These are phyloP conservation scores for Davidsoniella eucalypti DNA, from an alignment of 2,329 filamentous ascomycete species.

Conservation along the genomic window DNA sequence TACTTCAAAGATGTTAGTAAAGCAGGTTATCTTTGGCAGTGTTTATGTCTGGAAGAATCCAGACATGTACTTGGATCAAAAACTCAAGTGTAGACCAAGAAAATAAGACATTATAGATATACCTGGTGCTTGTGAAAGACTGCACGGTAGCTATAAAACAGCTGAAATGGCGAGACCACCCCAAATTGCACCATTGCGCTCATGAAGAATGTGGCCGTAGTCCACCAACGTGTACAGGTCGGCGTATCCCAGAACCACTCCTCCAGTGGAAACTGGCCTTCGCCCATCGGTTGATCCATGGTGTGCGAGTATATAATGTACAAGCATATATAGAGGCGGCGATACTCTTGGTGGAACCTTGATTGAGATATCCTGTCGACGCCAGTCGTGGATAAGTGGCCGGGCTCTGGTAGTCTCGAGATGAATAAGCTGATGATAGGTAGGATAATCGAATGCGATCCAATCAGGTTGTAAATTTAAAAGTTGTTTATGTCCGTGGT, in stretches of 20 bases:
- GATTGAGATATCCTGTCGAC: too few relatives aligned
- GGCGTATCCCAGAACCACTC: constrained; percentile 99
- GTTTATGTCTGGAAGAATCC: background rate
- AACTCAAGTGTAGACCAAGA: background rate
- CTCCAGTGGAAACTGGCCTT: constrained; percentile 62
- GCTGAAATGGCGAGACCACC: constrained; percentile 79
- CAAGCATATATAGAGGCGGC: too few relatives aligned
- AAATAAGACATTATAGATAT: constrained; percentile 18
- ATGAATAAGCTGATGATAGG: too few relatives aligned
- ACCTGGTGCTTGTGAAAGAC: constrained; percentile 90
- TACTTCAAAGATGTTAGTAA: constrained; percentile 39
- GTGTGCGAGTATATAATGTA: too few relatives aligned
- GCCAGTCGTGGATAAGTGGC: too few relatives aligned
- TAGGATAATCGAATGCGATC: too few relatives aligned
- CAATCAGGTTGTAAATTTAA: too few relatives aligned
- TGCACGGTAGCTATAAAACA: constrained; percentile 89
- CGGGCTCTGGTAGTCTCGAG: too few relatives aligned
- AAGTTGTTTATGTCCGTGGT: too few relatives aligned
- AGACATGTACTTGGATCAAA: background rate
- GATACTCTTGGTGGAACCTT: too few relatives aligned
- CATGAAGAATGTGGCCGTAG: constrained; percentile 73
- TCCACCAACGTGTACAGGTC: constrained; percentile 92
- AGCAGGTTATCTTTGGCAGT: background rate
- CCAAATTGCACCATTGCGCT: constrained; percentile 87
- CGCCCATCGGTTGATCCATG: constrained; percentile 30